phyloP scores from a whole-genome alignment of 2,329 filamentous ascomycete genomes.

The Fusarium devonianum region DNA sequence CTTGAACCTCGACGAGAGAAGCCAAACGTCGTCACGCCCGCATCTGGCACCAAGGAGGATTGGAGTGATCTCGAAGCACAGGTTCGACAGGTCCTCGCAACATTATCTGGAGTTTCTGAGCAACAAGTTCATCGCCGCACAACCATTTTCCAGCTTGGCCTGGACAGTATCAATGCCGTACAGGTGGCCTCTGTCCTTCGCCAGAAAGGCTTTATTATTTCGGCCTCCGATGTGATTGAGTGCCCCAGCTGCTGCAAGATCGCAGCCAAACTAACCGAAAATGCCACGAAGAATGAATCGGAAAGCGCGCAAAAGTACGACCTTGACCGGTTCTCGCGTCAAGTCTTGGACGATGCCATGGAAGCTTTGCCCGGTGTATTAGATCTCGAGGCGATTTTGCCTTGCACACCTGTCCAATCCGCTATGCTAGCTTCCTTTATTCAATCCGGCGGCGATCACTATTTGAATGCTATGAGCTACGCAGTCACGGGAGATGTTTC shows the following conservation, averaged over 20 bases:
- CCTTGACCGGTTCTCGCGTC: slow-evolving; percentile 49
- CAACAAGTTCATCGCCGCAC: slow-evolving; percentile 64
- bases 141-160: slow-evolving; percentile 85
- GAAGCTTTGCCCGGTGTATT: slow-evolving; percentile 24
- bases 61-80: slow-evolving; percentile 61
- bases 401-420: slow-evolving; percentile 80
- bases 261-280: slow-evolving; percentile 40
- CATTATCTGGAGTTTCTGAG: slow-evolving; percentile 61
- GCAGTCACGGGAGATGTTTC: slow-evolving; percentile 53
- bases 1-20: slow-evolving; percentile 35
- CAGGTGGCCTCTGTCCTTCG: slow-evolving; percentile 77
- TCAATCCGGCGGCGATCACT: slow-evolving; percentile 70
- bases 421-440: slow-evolving; percentile 81
- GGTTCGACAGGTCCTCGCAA: slow-evolving; percentile 64
- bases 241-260: slow-evolving; percentile 56
- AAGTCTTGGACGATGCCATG: slow-evolving; percentile 43
- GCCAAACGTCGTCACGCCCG: slow-evolving; percentile 11
- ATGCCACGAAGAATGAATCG: slow-evolving; percentile 6
- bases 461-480: slow-evolving; percentile 77
- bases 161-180: slow-evolving; percentile 88
- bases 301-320: slow-evolving; percentile 45
- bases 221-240: slow-evolving; percentile 78
- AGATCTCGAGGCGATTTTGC: slow-evolving; percentile 66
- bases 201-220: slow-evolving; percentile 62
- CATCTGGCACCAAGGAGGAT: slow-evolving; percentile 31